These are phyloP conservation scores for Acephala macrosclerotiorum DNA, from an alignment of 2,329 filamentous ascomycete species.

Conservation along the genomic window DNA sequence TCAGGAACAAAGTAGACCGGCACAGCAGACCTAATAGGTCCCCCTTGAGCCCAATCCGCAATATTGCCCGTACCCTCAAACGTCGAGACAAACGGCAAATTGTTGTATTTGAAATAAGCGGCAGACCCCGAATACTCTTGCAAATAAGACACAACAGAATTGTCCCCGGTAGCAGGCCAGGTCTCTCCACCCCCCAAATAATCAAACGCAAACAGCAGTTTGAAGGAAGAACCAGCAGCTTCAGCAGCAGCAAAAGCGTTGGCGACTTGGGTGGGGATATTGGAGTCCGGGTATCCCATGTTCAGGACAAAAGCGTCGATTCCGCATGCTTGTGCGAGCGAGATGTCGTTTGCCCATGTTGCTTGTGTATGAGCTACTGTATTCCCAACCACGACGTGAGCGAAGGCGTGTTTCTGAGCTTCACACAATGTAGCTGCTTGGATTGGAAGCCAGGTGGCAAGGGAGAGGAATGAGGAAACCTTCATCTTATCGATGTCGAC, in stretches of 20 bases:
- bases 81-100: constrained; percentile 56
- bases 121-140: constrained; percentile 43
- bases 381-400: constrained; percentile 44
- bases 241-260: constrained; percentile 46
- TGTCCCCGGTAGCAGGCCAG: constrained; percentile 40
- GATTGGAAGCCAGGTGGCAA: constrained; percentile 18
- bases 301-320: constrained; percentile 49
- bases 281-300: constrained; percentile 41
- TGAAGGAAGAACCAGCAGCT: constrained; percentile 38
- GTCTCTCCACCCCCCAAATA: constrained; percentile 40
- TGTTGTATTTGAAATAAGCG: constrained; percentile 49
- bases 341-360: constrained; percentile 45
- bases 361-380: constrained; percentile 42
- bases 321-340: constrained; percentile 45
- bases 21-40: constrained; percentile 47
- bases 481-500: constrained; percentile 25
- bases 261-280: constrained; percentile 45
- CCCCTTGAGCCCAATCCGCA: constrained; percentile 49
- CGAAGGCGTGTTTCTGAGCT: constrained; percentile 41
- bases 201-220: constrained; percentile 45
- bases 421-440: constrained; percentile 11
- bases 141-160: constrained; percentile 38
- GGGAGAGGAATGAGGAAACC: constrained; percentile 15
- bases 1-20: constrained; percentile 54
- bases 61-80: constrained; percentile 56